Percentiles rank a stretch among this genome's conserved stretches.
These are phyloP conservation scores for Suhomyces canberraensis DNA, from an alignment of 805 yeast genomes.

Conservation along the genomic window DNA sequence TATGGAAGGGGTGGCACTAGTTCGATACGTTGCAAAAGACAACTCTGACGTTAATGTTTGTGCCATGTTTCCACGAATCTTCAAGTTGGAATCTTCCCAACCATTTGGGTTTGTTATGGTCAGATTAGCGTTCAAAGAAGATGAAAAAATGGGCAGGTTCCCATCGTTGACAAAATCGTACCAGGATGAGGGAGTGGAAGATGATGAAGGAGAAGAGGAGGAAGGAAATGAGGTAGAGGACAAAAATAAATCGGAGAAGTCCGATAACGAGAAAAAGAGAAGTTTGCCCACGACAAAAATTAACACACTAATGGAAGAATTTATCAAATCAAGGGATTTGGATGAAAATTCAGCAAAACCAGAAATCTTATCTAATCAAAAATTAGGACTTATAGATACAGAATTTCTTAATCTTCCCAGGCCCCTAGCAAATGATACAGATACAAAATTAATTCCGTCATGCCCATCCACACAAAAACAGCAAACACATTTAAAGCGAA, in stretches of 20 bases:
- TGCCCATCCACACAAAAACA: conserved; percentile 33
- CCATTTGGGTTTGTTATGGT: conserved; percentile 47
- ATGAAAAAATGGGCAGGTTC: conserved; percentile 60
- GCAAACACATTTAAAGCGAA: conserved; percentile 21
- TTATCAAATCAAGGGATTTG: conserved; percentile 24
- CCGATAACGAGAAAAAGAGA: conserved; percentile 1
- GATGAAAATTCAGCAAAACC: conserved; percentile 9
- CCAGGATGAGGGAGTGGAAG: conserved; percentile 2
- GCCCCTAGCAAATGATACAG: conserved; percentile 5
- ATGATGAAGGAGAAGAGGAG: conserved; percentile 1
- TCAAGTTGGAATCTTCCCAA: conserved; percentile 2
- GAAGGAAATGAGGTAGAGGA: conserved; percentile 1
- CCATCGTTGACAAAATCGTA: conserved; percentile 20
- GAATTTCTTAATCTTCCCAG: conserved; percentile 18
- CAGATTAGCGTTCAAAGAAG: conserved; percentile 72
- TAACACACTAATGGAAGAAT: conserved; percentile 30
- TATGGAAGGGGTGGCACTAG: conserved; percentile 51
- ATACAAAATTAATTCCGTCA: conserved; percentile 20
- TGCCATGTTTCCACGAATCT: conserved; percentile 47
- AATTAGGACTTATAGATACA: conserved; percentile 13
- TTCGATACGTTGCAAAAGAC: conserved; percentile 55
- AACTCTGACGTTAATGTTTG: conserved; percentile 49
- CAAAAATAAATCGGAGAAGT: not conserved
- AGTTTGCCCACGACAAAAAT: conserved; percentile 5
- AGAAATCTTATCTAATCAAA: conserved; percentile 11